These are phyloP conservation scores for Trematosphaeria pertusa DNA, from an alignment of 2,329 filamentous ascomycete genomes.

Conservation along the genomic window DNA sequence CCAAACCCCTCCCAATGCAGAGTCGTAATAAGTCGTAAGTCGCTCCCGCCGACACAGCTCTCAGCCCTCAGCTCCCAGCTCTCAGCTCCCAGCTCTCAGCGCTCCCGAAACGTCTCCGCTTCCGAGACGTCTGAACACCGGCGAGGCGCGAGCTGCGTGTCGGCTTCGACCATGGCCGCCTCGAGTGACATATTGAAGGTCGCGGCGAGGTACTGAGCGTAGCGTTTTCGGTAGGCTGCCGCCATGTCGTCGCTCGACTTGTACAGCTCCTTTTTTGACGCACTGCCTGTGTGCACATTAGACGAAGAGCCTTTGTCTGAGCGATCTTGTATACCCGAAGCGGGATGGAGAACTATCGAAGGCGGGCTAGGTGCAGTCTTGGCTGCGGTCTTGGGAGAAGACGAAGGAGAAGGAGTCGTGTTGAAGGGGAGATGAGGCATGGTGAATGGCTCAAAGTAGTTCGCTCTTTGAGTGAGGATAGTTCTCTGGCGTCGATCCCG, in stretches of 20 bases:
- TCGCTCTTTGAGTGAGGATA: constrained; percentile 36
- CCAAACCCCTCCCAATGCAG: constrained; percentile 16
- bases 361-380: constrained; percentile 38
- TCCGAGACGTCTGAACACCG: constrained; percentile 44
- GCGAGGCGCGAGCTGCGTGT: constrained; percentile 44
- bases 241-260: constrained; percentile 41
- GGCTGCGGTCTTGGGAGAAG: constrained; percentile 43
- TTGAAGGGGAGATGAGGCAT: constrained; percentile 49
- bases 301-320: constrained; percentile 43
- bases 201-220: constrained; percentile 49
- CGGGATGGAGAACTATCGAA: constrained; percentile 49
- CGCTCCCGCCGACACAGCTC: background rate
- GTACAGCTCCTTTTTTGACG: constrained; percentile 42
- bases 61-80: background rate
- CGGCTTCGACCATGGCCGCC: constrained; percentile 47
- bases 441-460: constrained; percentile 32
- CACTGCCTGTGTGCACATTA: constrained; percentile 43
- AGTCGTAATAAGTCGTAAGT: constrained; percentile 5
- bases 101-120: constrained; percentile 40
- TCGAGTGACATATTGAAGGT: constrained; percentile 50
- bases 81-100: constrained; percentile 18
- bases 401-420: constrained; percentile 43
- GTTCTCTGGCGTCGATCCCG: constrained; percentile 42
- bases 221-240: constrained; percentile 44
- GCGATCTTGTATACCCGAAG: constrained; percentile 50